Evolutionary conservation across 352 stramenopile genomes (phyloP), one percentile per base, ranked within the genome.

Genomic region (Phytophthora quininea): DNA sequence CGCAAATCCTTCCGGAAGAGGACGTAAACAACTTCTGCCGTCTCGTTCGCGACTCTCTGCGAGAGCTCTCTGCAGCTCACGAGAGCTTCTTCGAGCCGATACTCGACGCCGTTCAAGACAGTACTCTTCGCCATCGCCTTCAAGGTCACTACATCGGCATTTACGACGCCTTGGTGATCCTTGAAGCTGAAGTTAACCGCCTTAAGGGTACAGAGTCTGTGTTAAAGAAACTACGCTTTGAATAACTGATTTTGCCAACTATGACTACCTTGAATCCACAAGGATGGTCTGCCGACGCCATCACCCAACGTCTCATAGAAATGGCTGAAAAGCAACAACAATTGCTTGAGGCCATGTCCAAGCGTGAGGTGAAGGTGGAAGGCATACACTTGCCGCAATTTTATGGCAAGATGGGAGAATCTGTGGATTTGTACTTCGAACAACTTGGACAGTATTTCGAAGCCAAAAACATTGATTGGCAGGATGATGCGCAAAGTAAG

Each of bases 351-450:
- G 49, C 50, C 42, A 60, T 67, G 42, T 50, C 4, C 29, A 67
- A 67, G 31, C 59, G 59, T 60, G 59, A 58, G 10, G 51, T 67
- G 19, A 67, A 56, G 31, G 61, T 68, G 15, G 52, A 58, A 68
- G 53, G 61, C 27, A 67, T 68, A 15, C 45, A 43, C 46, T 43
- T 56, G 46, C 57, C 57, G 8, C 57, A 57, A 55, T 64, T 64
- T 27, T 53, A 37, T 35, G 57, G 57, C 57, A 51, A 64, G 33
- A 62, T 53, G 15, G 29, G 29, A 8, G 37, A 53, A 54, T 69
- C 62, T 5, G 42, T 69, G 14, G 40, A 64, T 43, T 46, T 69
- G 38, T 69, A 69, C 54, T 61, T 59, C 27, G 62, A 62, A n/a
- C 62, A 69, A 64, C n/a, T 69, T 33, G 53, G 19, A 33, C 40